Base-by-base conservation (phyloP, 2,329 filamentous ascomycete genomes). In the Pseudogymnoascus sp. region DNA sequence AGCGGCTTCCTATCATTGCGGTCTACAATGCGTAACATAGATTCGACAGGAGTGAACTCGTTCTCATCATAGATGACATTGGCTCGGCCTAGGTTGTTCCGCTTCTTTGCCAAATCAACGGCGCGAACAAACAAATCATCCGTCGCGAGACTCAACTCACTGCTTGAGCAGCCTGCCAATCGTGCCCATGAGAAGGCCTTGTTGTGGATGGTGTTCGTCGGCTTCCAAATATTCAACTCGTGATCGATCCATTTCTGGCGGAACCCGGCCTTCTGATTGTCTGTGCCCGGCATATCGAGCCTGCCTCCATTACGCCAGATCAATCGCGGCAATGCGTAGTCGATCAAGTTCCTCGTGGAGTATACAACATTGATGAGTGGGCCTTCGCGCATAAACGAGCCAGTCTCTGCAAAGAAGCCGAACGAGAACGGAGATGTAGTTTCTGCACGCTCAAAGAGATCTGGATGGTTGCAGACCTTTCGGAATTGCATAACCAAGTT, bases 401-500 rank as follows among this genome's bases (percentile, higher is more conserved):
- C 93, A 0, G 93, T 97, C 78, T 99, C 95, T 13, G 93, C 95
- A 76, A 93, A 99, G 73, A 88, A 85, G n/a, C 87, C 86, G 70
- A 89, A 86, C 0, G 91, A 89, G 70, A 93, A 88, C 0, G 95
- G 91, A 7, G 93, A 96, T 24, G 85, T 88, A 7, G 91, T 96
- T 65, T 97, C 93, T 8, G 93, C 93, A 53, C 95, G 88, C 76
- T 99, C 93, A 70, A 99, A 99, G 35, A 99, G 78, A 76, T 99
- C 95, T 0, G 95, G 95, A 74, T 99, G 95, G 73, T 99, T 99
- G 79, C 95, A 99, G 64, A 99, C 95, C 78, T 99, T 99, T 70
- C 95, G 86, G 84, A 99, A 99, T 77, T 99, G 95, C 95, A 99
- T 99, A 67, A 99, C 95, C 68, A 99, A 81, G 76, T 99, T 99